phyloP scores from a whole-genome alignment of 495 filamentous ascomycete genomes.

The Chaetomidium leptoderma region DNA sequence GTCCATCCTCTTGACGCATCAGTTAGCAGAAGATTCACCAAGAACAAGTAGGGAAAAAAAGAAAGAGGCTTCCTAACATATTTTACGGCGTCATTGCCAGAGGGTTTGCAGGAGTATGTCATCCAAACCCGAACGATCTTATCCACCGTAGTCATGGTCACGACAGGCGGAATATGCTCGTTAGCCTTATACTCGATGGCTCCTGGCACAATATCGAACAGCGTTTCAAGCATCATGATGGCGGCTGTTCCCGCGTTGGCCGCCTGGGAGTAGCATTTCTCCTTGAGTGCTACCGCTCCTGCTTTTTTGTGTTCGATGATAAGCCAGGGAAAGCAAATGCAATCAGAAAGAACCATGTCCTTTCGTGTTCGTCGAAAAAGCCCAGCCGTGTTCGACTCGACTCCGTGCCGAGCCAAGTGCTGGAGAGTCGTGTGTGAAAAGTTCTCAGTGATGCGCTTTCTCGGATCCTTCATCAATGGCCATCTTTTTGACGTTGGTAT shows the following conservation, averaged over 20 bases:
- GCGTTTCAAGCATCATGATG: slow-evolving; percentile 10
- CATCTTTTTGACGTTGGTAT: background rate
- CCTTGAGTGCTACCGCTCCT: background rate
- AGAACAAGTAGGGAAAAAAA: background rate
- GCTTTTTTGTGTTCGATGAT: slow-evolving; percentile 7
- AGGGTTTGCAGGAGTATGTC: background rate
- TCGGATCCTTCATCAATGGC: background rate
- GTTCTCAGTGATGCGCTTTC: background rate
- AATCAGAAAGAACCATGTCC: background rate
- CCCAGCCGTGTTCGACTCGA: background rate
- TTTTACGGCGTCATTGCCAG: background rate
- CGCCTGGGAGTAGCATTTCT: background rate
- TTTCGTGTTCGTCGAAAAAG: background rate
- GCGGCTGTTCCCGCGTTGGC: slow-evolving; percentile 10
- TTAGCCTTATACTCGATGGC: background rate
- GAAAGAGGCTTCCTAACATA: background rate
- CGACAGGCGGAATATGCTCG: slow-evolving; percentile 6
- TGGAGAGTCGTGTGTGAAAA: background rate
- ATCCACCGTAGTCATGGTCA: slow-evolving; percentile 4
- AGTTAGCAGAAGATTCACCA: background rate
- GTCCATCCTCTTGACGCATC: background rate
- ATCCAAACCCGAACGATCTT: slow-evolving; percentile 6
- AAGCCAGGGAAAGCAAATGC: slow-evolving; percentile 8
- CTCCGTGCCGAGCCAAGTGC: background rate
- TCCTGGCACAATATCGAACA: background rate